phyloP scores from a whole-genome alignment of 2,329 filamentous ascomycete genomes.

The Alternaria hordeiaustralica region DNA sequence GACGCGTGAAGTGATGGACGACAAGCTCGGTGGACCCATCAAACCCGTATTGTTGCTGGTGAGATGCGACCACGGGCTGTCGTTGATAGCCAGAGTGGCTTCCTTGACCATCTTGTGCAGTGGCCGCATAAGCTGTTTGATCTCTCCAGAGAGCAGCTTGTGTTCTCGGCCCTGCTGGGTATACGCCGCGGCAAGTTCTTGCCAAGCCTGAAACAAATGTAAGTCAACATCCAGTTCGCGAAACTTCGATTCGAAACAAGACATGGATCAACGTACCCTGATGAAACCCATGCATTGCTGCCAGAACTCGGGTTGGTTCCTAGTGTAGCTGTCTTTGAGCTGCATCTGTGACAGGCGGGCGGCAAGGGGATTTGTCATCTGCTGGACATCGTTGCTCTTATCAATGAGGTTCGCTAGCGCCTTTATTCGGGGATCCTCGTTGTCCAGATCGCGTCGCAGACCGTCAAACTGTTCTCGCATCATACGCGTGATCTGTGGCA shows the following conservation, averaged over 20 bases:
- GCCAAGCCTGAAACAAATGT: slow-evolving; percentile 63
- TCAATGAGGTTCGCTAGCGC: slow-evolving; percentile 67
- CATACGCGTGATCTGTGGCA: slow-evolving; percentile 61
- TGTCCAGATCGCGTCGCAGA: slow-evolving; percentile 40
- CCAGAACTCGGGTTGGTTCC: slow-evolving; percentile 69
- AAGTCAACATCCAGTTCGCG: slow-evolving; percentile 35
- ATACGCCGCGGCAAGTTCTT: slow-evolving; percentile 62
- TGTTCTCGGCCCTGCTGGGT: slow-evolving; percentile 48
- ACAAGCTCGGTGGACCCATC: slow-evolving; percentile 41
- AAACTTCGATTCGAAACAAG: slow-evolving; percentile 8
- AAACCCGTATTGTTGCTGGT: slow-evolving; percentile 43
- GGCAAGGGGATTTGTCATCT: slow-evolving; percentile 76
- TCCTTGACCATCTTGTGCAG: slow-evolving; percentile 85
- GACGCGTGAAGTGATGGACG: slow-evolving; percentile 44
- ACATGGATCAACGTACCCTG: slow-evolving; percentile 49
- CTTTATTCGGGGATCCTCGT: slow-evolving; percentile 43
- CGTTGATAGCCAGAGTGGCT: slow-evolving; percentile 73
- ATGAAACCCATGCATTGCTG: slow-evolving; percentile 77
- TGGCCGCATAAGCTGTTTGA: slow-evolving; percentile 75
- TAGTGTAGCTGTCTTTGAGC: slow-evolving; percentile 79
- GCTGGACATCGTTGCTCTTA: slow-evolving; percentile 72
- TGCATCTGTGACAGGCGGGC: slow-evolving; percentile 78
- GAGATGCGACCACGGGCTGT: slow-evolving; percentile 68
- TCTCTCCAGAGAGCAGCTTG: slow-evolving; percentile 66
- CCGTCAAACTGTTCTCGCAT: slow-evolving; percentile 39